phyloP scores from a whole-genome alignment of 192 early-diverging fungal species.

The Podila epigama region DNA sequence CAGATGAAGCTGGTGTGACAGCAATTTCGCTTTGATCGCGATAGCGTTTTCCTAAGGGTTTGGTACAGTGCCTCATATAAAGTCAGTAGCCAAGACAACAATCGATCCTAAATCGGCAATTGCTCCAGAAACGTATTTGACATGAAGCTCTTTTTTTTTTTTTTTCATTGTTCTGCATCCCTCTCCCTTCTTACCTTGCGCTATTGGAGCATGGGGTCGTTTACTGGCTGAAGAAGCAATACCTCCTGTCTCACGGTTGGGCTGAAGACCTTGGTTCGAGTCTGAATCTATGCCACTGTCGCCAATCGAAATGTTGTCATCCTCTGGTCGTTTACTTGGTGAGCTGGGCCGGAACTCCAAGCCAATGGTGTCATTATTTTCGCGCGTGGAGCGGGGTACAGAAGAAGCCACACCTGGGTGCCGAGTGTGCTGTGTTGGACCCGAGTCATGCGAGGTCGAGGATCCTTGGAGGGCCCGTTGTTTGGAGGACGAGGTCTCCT shows the following conservation, averaged over 20 bases:
- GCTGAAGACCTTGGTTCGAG: constrained; percentile 27
- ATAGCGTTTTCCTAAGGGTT: constrained; percentile 17
- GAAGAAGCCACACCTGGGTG: not conserved
- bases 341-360: not conserved
- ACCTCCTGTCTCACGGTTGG: constrained; percentile 1
- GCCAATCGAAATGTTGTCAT: constrained; percentile 41
- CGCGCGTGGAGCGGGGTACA: constrained; percentile 10
- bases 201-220: not conserved
- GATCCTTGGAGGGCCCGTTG: not conserved
- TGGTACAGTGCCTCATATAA: too few relatives aligned
- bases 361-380: constrained; percentile 1
- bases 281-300: constrained; percentile 50
- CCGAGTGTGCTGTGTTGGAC: not conserved
- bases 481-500: constrained; percentile 8
- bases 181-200: constrained; percentile 25
- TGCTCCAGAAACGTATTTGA: too few relatives aligned
- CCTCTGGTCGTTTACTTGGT: not conserved
- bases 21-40: constrained; percentile 4
- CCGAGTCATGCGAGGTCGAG: too few relatives aligned
- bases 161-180: too few relatives aligned
- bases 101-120: not conserved
- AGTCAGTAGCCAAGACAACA: not conserved
- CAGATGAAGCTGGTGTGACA: constrained; percentile 10
- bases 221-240: constrained; percentile 4
- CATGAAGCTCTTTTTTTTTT: too few relatives aligned